Base-by-base conservation (phyloP, 192 early-diverging fungal species). In the Fimicolochytrium jonesii region DNA sequence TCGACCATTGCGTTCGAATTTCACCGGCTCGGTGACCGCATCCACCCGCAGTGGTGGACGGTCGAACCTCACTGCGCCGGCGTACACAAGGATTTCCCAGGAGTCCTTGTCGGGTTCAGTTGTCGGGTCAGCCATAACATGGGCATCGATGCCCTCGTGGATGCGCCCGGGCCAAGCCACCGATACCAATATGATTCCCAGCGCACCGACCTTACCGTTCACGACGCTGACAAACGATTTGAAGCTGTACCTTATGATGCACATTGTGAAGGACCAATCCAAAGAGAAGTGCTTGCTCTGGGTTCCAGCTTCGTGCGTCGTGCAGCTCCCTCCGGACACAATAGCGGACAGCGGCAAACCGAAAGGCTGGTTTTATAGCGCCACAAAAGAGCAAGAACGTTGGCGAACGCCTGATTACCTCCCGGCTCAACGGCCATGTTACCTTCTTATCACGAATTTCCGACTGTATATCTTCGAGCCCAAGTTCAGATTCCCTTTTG, bases 171-270 rank as follows among this genome's bases (percentile, higher is more conserved):
- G 30, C 22, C 29, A 13, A 17, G 7, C 7, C 18, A n/a, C 30
- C 6, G 25, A 6, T 4, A 55, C 30, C 28, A 23, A 30, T 28
- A 9, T 33, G n/a, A 33, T 70, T 31, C 68, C 70, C 3, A 74
- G 70, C 26, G 61, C 73, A 22, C 74, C 79, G n/a, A 70, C 74
- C 6, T 55, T 81, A 15, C 79, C 79, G 15, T 81, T 77, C 53
- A 28, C 66, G 11, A 41, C 35, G 13, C 66, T 81, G 41, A 79
- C 76, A 35, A 81, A 81, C 53, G 39, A 69, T 22, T 58, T 81
- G 30, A 77, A 79, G 51, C 65, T 81, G 26, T 57, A 79, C 59
- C 55, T 81, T 9, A 75, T 72, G 44, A 48, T 79, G 35, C 39
- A 73, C 20, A 62, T 81, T 5, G 54, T 81, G 22, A 50, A 51